Conservation (phyloP, 768 basidiomycete species). For the Amanita muscaria region DNA sequence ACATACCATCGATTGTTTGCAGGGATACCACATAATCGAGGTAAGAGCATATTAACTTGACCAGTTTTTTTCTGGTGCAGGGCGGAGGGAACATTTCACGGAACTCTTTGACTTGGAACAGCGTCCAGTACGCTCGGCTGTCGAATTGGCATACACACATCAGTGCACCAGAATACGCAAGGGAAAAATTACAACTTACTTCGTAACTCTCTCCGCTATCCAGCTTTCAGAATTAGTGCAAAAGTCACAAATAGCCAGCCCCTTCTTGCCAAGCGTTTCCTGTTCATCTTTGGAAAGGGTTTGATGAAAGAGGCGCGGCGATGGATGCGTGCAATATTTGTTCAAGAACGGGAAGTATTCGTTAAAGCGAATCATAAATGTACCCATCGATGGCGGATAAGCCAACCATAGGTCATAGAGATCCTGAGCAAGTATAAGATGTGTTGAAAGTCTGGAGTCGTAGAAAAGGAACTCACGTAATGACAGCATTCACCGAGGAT, state of each 20-base stretch:
- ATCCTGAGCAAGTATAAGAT: slow-evolving; percentile 18
- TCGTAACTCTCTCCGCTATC: slow-evolving; percentile 13
- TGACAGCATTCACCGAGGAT: slow-evolving; percentile 22
- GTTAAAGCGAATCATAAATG: slow-evolving; percentile 31
- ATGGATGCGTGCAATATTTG: slow-evolving; percentile 10
- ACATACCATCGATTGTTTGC: slow-evolving; percentile 14
- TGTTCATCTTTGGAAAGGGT: slow-evolving; percentile 19
- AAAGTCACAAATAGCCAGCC: slow-evolving; percentile 12
- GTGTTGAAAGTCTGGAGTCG: not conserved
- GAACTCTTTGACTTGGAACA: slow-evolving; percentile 15
- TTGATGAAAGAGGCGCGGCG: slow-evolving; percentile 20
- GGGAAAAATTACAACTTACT: slow-evolving; percentile 10
- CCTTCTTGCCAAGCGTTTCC: slow-evolving; percentile 11
- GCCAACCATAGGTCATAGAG: slow-evolving; percentile 25
- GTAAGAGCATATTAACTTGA: slow-evolving; percentile 18
- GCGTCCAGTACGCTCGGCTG: slow-evolving; percentile 3
- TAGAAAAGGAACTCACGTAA: slow-evolving; percentile 17
- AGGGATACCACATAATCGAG: slow-evolving; percentile 14
- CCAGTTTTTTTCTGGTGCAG: slow-evolving; percentile 10
- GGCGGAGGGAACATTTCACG: slow-evolving; percentile 12
- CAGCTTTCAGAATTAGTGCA: slow-evolving; percentile 15
- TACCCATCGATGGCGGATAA: slow-evolving; percentile 18
- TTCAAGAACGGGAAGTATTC: slow-evolving; percentile 31
- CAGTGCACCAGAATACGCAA: not conserved
- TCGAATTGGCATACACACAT: not conserved